Base-by-base conservation (phyloP, 1,139 yeast genomes). In the Candida labiduridarum region DNA sequence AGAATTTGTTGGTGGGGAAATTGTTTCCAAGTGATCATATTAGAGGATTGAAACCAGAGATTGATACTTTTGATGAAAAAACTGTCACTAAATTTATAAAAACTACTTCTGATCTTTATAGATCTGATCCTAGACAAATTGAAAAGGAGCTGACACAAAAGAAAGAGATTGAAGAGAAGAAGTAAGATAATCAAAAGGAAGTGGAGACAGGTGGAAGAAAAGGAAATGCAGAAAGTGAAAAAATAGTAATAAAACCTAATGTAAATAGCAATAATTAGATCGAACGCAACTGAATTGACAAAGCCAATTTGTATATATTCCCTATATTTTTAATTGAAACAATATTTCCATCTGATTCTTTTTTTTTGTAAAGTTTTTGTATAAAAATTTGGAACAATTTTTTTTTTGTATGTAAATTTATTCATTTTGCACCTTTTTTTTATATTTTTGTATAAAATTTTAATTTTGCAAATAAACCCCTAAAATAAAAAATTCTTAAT, bases 1-100 rank as follows among this genome's bases (percentile, higher is more conserved):
- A 84, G 50, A 74, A 87, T 53, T 79, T 79, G 29, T 73, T 90
- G 55, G 89, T 89, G 31, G 97, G 97, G 14, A 82, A 95, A 10
- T 75, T 90, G 14, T 91, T 91, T 31, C 96, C 89, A 62, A 81
- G 85, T 33, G 84, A 74, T 57, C 72, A 70, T 53, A 56, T 63
- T 41, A 66, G 79, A 57, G 71, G 71, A 9, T 57, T 70, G 46
- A 69, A 66, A 52, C 71, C 73, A 6, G 74, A 70, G 40, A 55
- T 64, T 31, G 60, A 63, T 49, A 57, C 59, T 44, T 57, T 58
- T 44, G 64, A 67, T 45, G 56, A 67, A 12, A 59, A 59, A 50
- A 52, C 57, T 9, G 62, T 69, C 69, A 60, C 59, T 49, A 61
- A 59, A n/a, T 67, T 65, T 51, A 65, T 68, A 49, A 54, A 52